Evolutionary conservation across 176 grass and related monocot species (phyloP).

Genomic region (Chloris gayana): DNA sequence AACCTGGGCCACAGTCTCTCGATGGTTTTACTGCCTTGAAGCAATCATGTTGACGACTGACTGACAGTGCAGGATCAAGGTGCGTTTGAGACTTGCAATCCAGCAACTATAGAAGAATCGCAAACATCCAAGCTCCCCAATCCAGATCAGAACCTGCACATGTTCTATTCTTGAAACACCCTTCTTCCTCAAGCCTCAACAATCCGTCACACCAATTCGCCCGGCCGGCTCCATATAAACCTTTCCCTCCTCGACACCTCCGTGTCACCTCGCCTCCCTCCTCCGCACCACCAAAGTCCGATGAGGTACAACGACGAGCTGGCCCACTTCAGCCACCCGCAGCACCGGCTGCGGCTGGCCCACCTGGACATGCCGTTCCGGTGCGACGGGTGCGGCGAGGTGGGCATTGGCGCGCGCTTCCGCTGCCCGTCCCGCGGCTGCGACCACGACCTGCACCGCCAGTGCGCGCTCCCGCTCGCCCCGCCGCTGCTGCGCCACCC

Average conservation of each 20-base stretch:
- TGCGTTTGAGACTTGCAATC: neutral
- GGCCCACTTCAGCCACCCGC: conserved; percentile 86
- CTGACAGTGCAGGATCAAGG: neutral
- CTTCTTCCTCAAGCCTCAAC: conserved; percentile 33
- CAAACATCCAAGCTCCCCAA: conserved; percentile 27
- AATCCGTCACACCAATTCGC: too few species aligned
- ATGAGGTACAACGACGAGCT: conserved; percentile 96
- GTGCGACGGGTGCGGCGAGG: conserved; percentile 91
- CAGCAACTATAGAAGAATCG: neutral
- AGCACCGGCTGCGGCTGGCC: conserved; percentile 85
- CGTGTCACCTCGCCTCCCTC: neutral
- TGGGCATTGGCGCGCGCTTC: conserved; percentile 81
- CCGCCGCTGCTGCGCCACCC: conserved; percentile 71
- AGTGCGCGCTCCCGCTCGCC: conserved; percentile 63
- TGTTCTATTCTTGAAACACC: conserved; percentile 41
- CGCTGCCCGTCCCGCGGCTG: conserved; percentile 52
- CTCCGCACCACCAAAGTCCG: neutral
- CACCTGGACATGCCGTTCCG: conserved; percentile 79
- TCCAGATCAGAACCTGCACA: too few species aligned
- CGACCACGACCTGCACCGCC: conserved; percentile 94
- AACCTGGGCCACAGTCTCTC: too few species aligned
- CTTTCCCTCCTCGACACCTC: too few species aligned
- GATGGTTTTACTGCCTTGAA: too few species aligned
- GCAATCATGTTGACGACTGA: too few species aligned
- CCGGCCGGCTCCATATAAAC: neutral